Evolutionary conservation across 1,139 yeast species (phyloP).

Genomic region (Suhomyces ambrosiae): DNA sequence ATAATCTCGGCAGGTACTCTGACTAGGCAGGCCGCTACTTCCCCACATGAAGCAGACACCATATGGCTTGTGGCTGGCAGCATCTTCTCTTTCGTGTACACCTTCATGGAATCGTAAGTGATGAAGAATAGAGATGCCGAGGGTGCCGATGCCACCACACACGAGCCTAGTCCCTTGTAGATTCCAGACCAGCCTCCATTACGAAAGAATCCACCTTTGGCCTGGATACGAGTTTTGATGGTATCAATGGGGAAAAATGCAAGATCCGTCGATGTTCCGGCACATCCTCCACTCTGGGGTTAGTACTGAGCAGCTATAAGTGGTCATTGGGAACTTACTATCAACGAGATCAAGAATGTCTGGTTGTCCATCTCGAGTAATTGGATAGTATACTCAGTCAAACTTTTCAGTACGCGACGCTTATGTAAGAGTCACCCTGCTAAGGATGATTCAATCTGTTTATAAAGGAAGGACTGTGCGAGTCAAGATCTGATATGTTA

Average conservation of each 20-base stretch:
- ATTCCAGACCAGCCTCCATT: conserved; percentile 95
- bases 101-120: conserved; percentile 80
- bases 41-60: conserved; percentile 88
- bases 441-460: too few relatives aligned
- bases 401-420: conserved; percentile 10
- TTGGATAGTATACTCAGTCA: too few relatives aligned
- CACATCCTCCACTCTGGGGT: conserved; percentile 83
- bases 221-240: conserved; percentile 88
- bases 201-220: conserved; percentile 87
- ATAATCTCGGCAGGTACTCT: conserved; percentile 97
- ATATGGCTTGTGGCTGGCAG: conserved; percentile 63
- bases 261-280: conserved; percentile 93
- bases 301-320: conserved; percentile 13
- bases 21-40: conserved; percentile 87
- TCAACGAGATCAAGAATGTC: conserved; percentile 28
- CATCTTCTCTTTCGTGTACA: conserved; percentile 41
- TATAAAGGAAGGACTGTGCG: too few relatives aligned
- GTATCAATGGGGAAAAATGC: conserved; percentile 97
- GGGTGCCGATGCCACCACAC: conserved; percentile 95
- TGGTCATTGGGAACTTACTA: conserved; percentile 24
- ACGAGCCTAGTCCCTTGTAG: conserved; percentile 89
- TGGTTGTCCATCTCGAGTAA: conserved; percentile 31
- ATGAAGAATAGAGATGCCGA: conserved; percentile 86
- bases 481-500: too few relatives aligned
- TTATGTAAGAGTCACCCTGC: too few relatives aligned